phyloP scores from a whole-genome alignment of 768 basidiomycete species.

The Phylloporus sp. region DNA sequence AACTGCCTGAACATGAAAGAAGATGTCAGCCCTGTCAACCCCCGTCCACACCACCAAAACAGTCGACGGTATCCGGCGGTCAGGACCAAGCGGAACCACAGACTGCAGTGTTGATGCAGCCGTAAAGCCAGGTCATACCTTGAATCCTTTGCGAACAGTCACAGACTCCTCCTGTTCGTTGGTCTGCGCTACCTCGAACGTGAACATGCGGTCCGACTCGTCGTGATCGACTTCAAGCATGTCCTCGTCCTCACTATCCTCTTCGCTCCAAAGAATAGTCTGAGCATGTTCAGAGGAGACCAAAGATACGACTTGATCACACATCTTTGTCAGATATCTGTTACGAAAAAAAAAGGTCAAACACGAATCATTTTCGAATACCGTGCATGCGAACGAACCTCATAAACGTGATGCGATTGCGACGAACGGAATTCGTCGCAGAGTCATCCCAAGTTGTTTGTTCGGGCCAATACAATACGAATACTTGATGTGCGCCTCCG shows the following conservation, averaged over 20 bases:
- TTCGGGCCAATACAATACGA: slow-evolving; percentile 60
- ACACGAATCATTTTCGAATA: neutral
- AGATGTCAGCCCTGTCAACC: neutral
- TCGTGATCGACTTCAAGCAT: slow-evolving; percentile 35
- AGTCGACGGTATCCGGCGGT: no score
- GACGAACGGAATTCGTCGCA: slow-evolving; percentile 38
- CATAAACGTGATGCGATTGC: slow-evolving; percentile 60
- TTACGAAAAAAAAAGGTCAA: no score
- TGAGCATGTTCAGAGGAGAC: slow-evolving; percentile 45
- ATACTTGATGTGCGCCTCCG: slow-evolving; percentile 26
- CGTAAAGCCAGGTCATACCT: slow-evolving; percentile 17
- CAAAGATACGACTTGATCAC: slow-evolving; percentile 50
- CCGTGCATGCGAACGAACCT: slow-evolving; percentile 32
- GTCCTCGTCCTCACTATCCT: slow-evolving; percentile 27
- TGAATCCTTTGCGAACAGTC: slow-evolving; percentile 39
- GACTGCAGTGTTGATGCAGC: no score
- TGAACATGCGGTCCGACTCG: slow-evolving; percentile 44
- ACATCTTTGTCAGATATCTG: slow-evolving; percentile 54
- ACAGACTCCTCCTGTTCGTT: slow-evolving; percentile 53
- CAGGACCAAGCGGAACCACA: no score
- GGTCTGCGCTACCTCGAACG: slow-evolving; percentile 50
- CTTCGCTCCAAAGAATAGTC: slow-evolving; percentile 42
- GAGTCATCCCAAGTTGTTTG: slow-evolving; percentile 53
- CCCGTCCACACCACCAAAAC: no score
- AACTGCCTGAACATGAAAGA: slow-evolving; percentile 1